Evolutionary conservation across 345 rosid species (phyloP), one percentile per base, ranked within the genome.

Genomic region (Eucalyptus guilfoylei): DNA sequence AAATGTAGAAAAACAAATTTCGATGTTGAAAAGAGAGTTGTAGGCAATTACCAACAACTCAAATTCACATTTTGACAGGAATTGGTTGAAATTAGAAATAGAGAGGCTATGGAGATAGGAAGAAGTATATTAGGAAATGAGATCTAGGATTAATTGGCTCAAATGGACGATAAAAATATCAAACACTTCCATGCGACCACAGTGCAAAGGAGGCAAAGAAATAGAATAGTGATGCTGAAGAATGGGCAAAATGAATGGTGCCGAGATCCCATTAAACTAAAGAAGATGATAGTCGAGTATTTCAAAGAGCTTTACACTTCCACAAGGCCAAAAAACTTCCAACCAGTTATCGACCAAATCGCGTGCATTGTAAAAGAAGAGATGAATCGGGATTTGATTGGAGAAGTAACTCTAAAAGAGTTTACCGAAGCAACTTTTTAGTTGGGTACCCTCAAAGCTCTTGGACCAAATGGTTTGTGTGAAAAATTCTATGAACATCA

Each of bases 341-440:
- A 62, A 28, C 1, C 9, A 21, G 11, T 52, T 52, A 52, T 52
- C 26, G 0, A 52, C 26, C 26, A 52, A 52, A 52, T 52, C 26
- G 1, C 0, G 0, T 52, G 58, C 58, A 21, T 52, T 52, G 26
- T 21, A 19, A 52, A 52, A 52, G 26, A 21, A 1, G 26, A 52
- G 58, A 52, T 52, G 58, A 52, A 52, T 52, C 58, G 0, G 1
- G 23, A 1, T 8, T 21, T 85, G 11, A 6, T 9, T 34, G 3
- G 16, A 26, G n/a, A 86, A 5, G 11, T 52, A 21, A 52, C 26
- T 52, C 26, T 52, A 52, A 52, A 52, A 52, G 26, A 52, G 58
- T 24, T 52, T 52, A 52, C 10, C 11, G 5, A 0, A 52, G 58
- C 58, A 52, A 52, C 11, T 52, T 52, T 52, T 52, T 19, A 19